Conservation (phyloP, 441 rosid species). For the Kokia cookei region DNA sequence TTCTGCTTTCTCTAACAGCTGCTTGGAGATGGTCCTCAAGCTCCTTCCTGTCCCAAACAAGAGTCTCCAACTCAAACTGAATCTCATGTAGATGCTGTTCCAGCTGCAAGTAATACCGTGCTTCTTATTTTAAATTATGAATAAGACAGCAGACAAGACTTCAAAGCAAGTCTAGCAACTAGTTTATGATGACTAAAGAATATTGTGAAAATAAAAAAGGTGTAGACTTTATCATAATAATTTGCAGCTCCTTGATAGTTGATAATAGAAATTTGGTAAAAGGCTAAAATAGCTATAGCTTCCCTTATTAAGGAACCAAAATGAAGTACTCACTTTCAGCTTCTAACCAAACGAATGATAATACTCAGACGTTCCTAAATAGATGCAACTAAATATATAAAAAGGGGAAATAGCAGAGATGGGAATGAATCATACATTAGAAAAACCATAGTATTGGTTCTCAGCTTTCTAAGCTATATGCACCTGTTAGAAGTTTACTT, state of each 20-base stretch:
- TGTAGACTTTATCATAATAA: neutral
- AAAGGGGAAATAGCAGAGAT: neutral
- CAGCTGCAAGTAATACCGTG: constrained; percentile 42
- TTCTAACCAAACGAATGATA: neutral
- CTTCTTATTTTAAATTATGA: neutral
- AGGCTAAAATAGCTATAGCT: neutral
- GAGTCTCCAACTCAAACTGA: constrained; percentile 49
- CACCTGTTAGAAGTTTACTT: neutral
- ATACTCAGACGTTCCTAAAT: neutral
- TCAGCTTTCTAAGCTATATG: neutral
- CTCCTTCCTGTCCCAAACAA: constrained; percentile 48
- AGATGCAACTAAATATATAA: neutral
- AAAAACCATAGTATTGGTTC: neutral
- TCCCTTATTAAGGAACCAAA: neutral
- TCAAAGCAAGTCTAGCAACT: neutral
- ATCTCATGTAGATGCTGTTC: constrained; percentile 43
- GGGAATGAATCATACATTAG: neutral
- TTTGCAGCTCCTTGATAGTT: neutral
- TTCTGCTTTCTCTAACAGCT: constrained; percentile 42
- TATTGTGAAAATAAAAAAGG: neutral
- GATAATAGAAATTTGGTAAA: neutral
- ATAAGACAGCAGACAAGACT: neutral
- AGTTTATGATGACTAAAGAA: neutral
- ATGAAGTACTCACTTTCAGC: neutral
- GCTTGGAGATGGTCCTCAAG: constrained; percentile 42